Evolutionary conservation across 768 basidiomycete genomes (phyloP), one percentile per base, ranked within the genome.

Genomic region (Saitozyma podzolica): DNA sequence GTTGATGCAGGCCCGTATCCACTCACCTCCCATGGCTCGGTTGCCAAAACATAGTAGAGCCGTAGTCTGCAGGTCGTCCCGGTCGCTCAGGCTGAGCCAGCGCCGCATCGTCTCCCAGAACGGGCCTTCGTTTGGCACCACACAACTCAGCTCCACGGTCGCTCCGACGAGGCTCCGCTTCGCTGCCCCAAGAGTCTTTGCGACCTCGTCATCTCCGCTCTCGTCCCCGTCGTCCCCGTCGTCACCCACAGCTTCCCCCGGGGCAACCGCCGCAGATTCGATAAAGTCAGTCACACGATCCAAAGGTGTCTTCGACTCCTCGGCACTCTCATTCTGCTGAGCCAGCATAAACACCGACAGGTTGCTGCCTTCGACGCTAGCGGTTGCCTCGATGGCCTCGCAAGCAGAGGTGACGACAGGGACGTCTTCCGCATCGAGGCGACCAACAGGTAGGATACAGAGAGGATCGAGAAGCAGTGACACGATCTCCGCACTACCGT

Each of bases 1-100:
- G 45, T 11, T 47, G 13, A 13, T 7, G 16, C 10, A 29, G 39
- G 17, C 51, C 3, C 2, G 51, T 11, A 52, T 3, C 4, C 13
- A 64, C 74, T 50, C 52, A 76, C 74, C 72, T 51, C 67, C 64
- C 43, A 59, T 43, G n/a, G 64, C 64, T 9, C 41, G 50, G 58
- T 78, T 78, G 3, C 74, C 76, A 37, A 64, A 69, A n/a, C 63
- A 64, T 16, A 75, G 56, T 40, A 72, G 57, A 9, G 70, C 76
- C 47, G 68, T 70, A 9, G 55, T 54, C 5, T 64, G 55, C 3
- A 73, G 62, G 59, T 75, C 74, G 3, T 58, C 58, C n/a, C 74
- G 59, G 0, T 58, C 56, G 6, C 17, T 50, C 3, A 39, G 45
- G 13, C 29, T 29, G 14, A 71, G 45, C 76, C 71, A 74, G 29